phyloP scores from a whole-genome alignment of 176 grass and related monocot species.

The Chloris gayana region DNA sequence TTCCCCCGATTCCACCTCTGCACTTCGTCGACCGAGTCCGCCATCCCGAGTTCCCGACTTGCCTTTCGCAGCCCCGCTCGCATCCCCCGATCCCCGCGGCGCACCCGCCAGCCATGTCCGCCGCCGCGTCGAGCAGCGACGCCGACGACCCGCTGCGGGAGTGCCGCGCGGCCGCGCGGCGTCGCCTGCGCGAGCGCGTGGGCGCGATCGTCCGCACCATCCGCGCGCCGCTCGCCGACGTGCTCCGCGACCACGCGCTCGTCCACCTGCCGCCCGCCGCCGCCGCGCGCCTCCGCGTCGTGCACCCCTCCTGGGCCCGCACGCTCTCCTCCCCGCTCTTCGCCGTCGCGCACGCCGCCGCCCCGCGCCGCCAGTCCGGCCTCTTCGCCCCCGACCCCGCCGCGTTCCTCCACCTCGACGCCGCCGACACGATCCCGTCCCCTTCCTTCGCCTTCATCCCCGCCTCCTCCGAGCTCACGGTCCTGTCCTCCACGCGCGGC shows the following conservation, averaged over 20 bases:
- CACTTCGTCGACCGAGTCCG: not conserved
- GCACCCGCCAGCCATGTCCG: slow-evolving; percentile 7
- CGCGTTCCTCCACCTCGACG: slow-evolving; percentile 37
- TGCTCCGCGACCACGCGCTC: slow-evolving; percentile 50
- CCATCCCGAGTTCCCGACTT: too few relatives aligned
- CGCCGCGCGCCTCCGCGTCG: slow-evolving; percentile 41
- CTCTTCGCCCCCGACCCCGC: slow-evolving; percentile 15
- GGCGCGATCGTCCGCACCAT: not conserved
- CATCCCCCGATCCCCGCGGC: too few relatives aligned
- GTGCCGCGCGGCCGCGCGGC: not conserved
- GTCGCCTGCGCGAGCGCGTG: slow-evolving; percentile 21
- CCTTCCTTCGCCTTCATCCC: slow-evolving; percentile 48
- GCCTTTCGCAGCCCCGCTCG: too few relatives aligned
- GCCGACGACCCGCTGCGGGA: not conserved
- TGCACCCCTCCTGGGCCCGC: slow-evolving; percentile 42
- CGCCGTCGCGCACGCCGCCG: slow-evolving; percentile 44
- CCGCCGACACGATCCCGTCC: slow-evolving; percentile 29
- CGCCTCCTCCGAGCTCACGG: not conserved
- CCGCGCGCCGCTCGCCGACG: slow-evolving; percentile 43
- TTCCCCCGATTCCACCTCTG: not conserved
- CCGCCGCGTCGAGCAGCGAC: not conserved
- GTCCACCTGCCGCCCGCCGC: slow-evolving; percentile 39
- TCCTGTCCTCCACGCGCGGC: slow-evolving; percentile 49
- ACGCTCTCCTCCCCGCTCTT: slow-evolving; percentile 52
- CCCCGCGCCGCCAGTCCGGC: slow-evolving; percentile 35